Evolutionary conservation across 306 rosid genomes (phyloP), one percentile per base, ranked within the genome.

Genomic region (Calophaca sinica): DNA sequence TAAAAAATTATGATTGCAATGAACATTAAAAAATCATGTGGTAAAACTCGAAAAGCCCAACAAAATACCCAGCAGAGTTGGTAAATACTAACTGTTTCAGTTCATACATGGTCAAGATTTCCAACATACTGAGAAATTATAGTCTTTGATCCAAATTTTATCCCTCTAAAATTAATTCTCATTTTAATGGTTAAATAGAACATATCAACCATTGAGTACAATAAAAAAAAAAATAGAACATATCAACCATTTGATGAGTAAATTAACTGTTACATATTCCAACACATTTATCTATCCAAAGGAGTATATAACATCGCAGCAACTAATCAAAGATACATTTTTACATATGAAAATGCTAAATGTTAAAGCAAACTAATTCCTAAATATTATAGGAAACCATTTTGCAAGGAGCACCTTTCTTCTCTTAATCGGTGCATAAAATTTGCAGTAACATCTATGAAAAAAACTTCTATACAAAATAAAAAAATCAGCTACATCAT

Each of bases 371-470:
- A 52, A 52, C 36, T 53, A 54, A 64, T 29, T 10, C 45, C 66
- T 53, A 28, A 48, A 1, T 49, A 9, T 74, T 48, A 60, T 38
- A 62, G 31, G n/a, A 31, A 63, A 52, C 33, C 57, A 52, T 65
- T 44, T 10, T 11, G 68, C 15, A 45, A 55, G 51, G 20, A 55
- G 60, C 38, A 15, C 29, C 51, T 76, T 4, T 12, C 36, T 64
- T 42, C 14, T 44, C 59, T 8, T 55, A 32, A 67, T 45, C 57
- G 80, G 42, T 67, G 31, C 60, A 32, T 20, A 15, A 44, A 66
- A 54, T 15, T 66, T 3, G 9, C 29, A 32, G 68, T 10, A 57
- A 57, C 46, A 33, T 45, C 39, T 35, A 13, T 1, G 13, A 32
- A 54, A 55, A 44, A 7, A 8, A 2, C 9, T 14, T 13, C 6